These are phyloP conservation scores for Pulveroboletus sp. DNA, from an alignment of 768 basidiomycete species.

Conservation along the genomic window DNA sequence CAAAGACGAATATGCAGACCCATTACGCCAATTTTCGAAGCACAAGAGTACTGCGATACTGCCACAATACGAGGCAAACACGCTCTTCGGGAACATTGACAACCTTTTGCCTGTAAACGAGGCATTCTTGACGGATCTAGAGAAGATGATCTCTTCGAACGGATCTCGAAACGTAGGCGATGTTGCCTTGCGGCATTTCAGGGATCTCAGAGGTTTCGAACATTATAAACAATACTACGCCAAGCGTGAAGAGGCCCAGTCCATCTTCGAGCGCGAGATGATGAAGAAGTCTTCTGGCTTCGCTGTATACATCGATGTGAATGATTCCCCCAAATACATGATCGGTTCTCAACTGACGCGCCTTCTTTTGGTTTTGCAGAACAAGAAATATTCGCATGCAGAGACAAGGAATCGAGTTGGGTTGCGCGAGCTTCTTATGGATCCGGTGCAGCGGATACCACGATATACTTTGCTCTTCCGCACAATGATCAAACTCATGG, in stretches of 20 bases:
- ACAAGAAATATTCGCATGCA: slow-evolving; percentile 78
- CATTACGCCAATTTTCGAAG: slow-evolving; percentile 79
- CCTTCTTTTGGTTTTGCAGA: slow-evolving; percentile 39
- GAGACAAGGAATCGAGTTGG: slow-evolving; percentile 80
- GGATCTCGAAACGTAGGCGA: slow-evolving; percentile 68
- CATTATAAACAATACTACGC: slow-evolving; percentile 88
- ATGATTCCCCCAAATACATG: slow-evolving; percentile 28
- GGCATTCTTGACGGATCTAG: slow-evolving; percentile 77
- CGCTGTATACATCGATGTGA: slow-evolving; percentile 81
- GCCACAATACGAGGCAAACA: slow-evolving; percentile 86
- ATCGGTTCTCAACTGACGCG: slow-evolving; percentile 8
- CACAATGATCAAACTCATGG: slow-evolving; percentile 89
- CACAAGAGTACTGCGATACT: slow-evolving; percentile 85
- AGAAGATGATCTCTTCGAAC: slow-evolving; percentile 67
- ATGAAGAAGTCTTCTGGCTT: slow-evolving; percentile 79
- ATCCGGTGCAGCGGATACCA: slow-evolving; percentile 94
- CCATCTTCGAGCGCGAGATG: slow-evolving; percentile 80
- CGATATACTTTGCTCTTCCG: slow-evolving; percentile 91
- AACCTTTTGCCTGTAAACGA: slow-evolving; percentile 86
- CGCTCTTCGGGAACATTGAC: slow-evolving; percentile 92
- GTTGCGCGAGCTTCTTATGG: slow-evolving; percentile 88
- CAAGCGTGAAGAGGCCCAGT: slow-evolving; percentile 90
- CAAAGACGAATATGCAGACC: slow-evolving; percentile 88
- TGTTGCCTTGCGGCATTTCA: slow-evolving; percentile 83
- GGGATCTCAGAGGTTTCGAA: slow-evolving; percentile 78